Evolutionary conservation across 2,329 filamentous ascomycete species (phyloP).

Genomic region (Cordyceps farinosa): DNA sequence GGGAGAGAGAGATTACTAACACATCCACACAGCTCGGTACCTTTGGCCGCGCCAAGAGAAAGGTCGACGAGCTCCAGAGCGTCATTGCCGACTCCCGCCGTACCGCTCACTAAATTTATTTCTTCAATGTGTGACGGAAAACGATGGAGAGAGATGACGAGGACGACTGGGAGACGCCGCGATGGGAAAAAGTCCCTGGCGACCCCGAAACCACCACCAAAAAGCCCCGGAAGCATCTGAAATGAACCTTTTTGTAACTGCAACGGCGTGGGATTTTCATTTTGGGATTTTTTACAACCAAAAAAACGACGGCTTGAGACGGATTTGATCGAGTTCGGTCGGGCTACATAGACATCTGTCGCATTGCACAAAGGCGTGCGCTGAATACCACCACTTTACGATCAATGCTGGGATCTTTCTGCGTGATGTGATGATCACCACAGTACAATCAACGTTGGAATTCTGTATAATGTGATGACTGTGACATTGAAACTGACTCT

Average conservation of each 20-base stretch:
- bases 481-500: neutral
- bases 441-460: constrained; percentile 4
- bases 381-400: constrained; percentile 18
- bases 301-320: constrained; percentile 11
- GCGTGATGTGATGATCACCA: constrained; percentile 8
- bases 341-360: constrained; percentile 6
- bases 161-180: neutral
- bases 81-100: constrained; percentile 94
- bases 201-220: neutral
- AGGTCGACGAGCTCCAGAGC: constrained; percentile 98
- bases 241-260: constrained; percentile 15
- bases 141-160: neutral
- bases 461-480: neutral
- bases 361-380: constrained; percentile 16
- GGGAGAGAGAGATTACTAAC: constrained; percentile 9
- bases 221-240: constrained; percentile 10
- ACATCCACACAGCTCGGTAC: constrained; percentile 73
- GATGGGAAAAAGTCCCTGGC: neutral
- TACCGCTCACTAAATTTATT: constrained; percentile 51
- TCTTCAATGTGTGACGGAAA: neutral
- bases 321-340: constrained; percentile 15
- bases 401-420: neutral
- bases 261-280: constrained; percentile 17
- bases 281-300: constrained; percentile 7
- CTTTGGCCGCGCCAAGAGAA: constrained; percentile 97